Evolutionary conservation across 345 rosid genomes (phyloP).

Genomic region (Noccaea bulbosa): DNA sequence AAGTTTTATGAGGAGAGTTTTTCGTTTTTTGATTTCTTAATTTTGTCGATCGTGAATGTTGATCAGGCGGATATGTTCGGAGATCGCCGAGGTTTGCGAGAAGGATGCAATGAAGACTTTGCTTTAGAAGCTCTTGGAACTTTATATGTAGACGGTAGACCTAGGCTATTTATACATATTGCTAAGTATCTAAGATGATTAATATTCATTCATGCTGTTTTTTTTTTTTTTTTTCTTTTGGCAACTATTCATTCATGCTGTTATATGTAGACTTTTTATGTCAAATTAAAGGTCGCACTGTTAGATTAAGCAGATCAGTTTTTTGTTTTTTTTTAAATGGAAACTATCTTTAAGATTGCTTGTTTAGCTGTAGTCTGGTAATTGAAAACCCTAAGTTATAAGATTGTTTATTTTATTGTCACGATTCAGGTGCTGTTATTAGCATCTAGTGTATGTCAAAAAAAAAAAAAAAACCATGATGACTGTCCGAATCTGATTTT

Average conservation of each 20-base stretch:
- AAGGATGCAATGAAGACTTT: conserved; percentile 43
- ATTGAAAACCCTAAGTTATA: not conserved
- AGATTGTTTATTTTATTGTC: not conserved
- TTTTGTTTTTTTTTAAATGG: not conserved
- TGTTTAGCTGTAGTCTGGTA: conserved; percentile 16
- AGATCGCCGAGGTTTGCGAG: conserved; percentile 47
- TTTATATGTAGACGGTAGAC: not conserved
- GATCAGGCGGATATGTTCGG: conserved; percentile 44
- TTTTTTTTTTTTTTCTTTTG: too few relatives aligned
- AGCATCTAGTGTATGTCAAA: too few relatives aligned
- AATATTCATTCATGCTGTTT: not conserved
- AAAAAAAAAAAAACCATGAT: not conserved
- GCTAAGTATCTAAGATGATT: not conserved
- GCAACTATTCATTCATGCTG: not conserved
- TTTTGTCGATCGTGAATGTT: conserved; percentile 2
- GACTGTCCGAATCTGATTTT: not conserved
- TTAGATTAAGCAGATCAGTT: not conserved
- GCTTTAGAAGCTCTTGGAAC: conserved; percentile 15
- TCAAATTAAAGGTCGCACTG: not conserved
- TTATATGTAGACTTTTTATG: conserved; percentile 1
- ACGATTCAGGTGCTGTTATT: not conserved
- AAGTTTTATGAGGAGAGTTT: not conserved
- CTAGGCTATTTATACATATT: conserved; percentile 3
- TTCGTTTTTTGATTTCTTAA: not conserved
- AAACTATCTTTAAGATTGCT: conserved; percentile 9